Evolutionary conservation across 345 rosid genomes (phyloP).

Genomic region (Orychophragmus violaceus): DNA sequence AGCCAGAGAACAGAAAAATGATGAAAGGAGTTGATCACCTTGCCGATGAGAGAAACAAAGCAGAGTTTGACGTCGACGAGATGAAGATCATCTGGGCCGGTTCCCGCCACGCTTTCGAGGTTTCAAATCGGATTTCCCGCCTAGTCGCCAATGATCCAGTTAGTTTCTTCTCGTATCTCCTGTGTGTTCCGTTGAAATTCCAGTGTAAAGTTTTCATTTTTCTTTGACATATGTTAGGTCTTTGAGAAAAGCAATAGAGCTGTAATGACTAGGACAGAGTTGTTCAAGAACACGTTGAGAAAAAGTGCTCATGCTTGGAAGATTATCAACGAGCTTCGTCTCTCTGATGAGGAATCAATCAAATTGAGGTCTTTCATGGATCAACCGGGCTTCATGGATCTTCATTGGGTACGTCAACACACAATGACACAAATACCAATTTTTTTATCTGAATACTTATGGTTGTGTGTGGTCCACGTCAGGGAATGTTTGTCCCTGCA

Average conservation of each 20-base stretch:
- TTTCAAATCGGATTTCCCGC: slow-evolving; percentile 71
- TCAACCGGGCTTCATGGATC: slow-evolving; percentile 78
- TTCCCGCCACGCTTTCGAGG: slow-evolving; percentile 55
- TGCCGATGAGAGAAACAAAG: slow-evolving; percentile 60
- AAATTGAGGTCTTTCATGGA: slow-evolving; percentile 57
- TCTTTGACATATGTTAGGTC: slow-evolving; percentile 30
- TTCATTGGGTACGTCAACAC: slow-evolving; percentile 67
- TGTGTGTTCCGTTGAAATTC: neutral
- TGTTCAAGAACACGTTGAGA: slow-evolving; percentile 72
- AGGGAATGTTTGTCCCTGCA: slow-evolving; percentile 95
- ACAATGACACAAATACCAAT: slow-evolving; percentile 5
- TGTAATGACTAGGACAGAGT: slow-evolving; percentile 61
- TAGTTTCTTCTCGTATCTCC: neutral
- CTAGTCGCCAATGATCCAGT: slow-evolving; percentile 91
- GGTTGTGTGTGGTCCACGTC: slow-evolving; percentile 11
- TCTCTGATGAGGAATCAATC: slow-evolving; percentile 62
- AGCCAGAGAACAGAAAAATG: neutral
- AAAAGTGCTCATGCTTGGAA: slow-evolving; percentile 78
- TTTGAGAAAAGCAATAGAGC: slow-evolving; percentile 67
- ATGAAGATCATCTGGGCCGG: slow-evolving; percentile 95
- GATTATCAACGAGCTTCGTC: slow-evolving; percentile 64
- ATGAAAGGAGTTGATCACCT: slow-evolving; percentile 52
- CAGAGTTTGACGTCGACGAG: slow-evolving; percentile 68
- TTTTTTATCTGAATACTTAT: slow-evolving; percentile 4
- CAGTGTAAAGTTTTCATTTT: neutral